Conservation (phyloP, 148 eudicot species). For the Camellia sinensis region DNA sequence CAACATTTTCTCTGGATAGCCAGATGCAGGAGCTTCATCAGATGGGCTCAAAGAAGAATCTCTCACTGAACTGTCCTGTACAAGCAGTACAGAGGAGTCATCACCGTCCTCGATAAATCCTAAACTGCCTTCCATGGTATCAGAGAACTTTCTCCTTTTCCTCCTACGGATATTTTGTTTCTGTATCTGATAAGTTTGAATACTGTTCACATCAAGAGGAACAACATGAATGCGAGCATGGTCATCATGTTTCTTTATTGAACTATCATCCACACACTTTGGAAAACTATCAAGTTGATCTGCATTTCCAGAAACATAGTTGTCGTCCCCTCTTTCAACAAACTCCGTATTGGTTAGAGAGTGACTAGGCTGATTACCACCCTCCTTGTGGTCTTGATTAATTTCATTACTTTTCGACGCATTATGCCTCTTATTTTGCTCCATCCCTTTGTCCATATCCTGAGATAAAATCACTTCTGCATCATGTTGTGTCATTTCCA, state of each 20-base stretch:
- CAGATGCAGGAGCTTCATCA: slow-evolving; percentile 6
- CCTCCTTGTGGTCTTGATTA: not conserved
- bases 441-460: not conserved
- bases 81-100: not conserved
- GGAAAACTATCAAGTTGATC: not conserved
- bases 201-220: not conserved
- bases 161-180: not conserved
- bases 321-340: not conserved
- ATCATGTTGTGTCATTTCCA: not conserved
- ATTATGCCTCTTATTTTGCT: not conserved
- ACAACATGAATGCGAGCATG: not conserved
- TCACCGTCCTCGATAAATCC: not conserved
- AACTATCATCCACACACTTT: not conserved
- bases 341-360: not conserved
- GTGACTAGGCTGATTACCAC: not conserved
- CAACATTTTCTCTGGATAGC: not conserved
- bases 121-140: not conserved
- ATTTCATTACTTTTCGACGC: not conserved
- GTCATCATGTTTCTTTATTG: not conserved
- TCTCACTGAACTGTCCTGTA: slow-evolving; percentile 1
- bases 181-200: not conserved
- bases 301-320: not conserved
- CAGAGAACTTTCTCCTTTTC: not conserved
- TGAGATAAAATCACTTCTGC: not conserved
- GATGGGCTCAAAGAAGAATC: slow-evolving; percentile 1